Evolutionary conservation across 2,329 filamentous ascomycete species (phyloP).

Genomic region (Hypoxylon sp.): DNA sequence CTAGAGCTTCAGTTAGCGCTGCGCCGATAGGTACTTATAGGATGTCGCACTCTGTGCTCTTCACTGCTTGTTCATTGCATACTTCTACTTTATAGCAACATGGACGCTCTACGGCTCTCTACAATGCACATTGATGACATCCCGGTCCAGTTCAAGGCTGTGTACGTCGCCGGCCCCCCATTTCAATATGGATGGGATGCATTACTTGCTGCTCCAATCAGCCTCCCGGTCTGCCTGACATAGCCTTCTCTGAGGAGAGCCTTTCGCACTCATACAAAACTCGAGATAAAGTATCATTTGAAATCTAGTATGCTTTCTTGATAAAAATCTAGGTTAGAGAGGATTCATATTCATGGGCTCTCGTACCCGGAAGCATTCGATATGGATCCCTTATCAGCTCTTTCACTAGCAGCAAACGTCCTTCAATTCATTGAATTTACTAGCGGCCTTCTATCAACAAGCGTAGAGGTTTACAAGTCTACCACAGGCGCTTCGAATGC

Average conservation of each 20-base stretch:
- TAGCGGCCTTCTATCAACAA: constrained; percentile 6
- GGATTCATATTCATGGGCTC: background rate
- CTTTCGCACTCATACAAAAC: background rate
- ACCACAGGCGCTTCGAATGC: constrained; percentile 6
- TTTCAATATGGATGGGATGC: background rate
- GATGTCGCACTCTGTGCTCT: too few relatives aligned
- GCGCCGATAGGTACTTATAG: too few relatives aligned
- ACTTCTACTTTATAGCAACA: background rate
- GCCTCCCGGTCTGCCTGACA: background rate
- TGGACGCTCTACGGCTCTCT: background rate
- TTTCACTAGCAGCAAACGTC: constrained; percentile 21
- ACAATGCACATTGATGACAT: background rate
- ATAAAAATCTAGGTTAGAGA: background rate
- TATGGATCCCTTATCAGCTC: constrained; percentile 19
- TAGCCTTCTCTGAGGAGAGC: background rate
- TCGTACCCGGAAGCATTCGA: background rate
- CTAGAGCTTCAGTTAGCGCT: too few relatives aligned
- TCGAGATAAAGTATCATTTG: background rate
- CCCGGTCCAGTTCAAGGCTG: background rate
- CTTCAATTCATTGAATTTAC: constrained; percentile 31
- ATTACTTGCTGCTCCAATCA: background rate
- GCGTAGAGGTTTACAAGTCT: constrained; percentile 24
- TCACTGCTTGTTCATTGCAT: too few relatives aligned
- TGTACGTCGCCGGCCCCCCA: background rate
- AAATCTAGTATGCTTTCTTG: background rate